Evolutionary conservation across 495 filamentous ascomycete genomes (phyloP), one percentile per base, ranked within the genome.

Genomic region (Penicillium lagena): DNA sequence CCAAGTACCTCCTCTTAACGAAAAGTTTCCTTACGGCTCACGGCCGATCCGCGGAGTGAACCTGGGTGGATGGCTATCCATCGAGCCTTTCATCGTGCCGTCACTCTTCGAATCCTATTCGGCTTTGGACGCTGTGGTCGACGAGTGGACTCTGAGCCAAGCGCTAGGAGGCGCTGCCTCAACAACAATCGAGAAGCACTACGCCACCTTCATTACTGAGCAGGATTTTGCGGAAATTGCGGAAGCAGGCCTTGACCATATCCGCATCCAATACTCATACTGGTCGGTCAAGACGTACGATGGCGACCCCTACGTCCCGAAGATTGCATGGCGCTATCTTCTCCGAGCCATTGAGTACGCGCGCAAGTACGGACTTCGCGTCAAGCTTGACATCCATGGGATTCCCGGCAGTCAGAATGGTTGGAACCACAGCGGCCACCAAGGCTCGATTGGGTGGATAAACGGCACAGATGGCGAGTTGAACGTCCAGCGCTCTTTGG

Each of bases 51-150:
- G 90, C 1, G 94, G 94, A 2, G 86, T 97, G 15, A 99, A 96
- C 60, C 53, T 97, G 4, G 93, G 94, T 31, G 94, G 94, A 27
- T 99, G 93, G 94, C 76, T 99, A 3, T 86, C 83, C 1, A 68
- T 99, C 7, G 94, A 99, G 51, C 94, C 94, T 0, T 96, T 95
- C 55, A 96, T 99, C 56, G 89, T 85, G 12, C 94, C 94, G 0
- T 95, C 89, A 2, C 72, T 96, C 28, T 99, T 99, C 58, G 63
- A 81, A 1, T 49, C 50, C 7, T 95, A 87, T 66, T 72, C 77
- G 40, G 52, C 64, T 2, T 67, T 61, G 12, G 62, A 82, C 39
- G 78, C 76, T 12, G 76, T 97, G 40, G 72, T 96, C 13, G 94
- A 99, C 55, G 94, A 99, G 65, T 96, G 77, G 52, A 95, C 88